A percentile compares a stretch with the other conserved stretches of the same genome.
phyloP scores from a whole-genome alignment of 345 rosid genomes.

The Acer saccharum region DNA sequence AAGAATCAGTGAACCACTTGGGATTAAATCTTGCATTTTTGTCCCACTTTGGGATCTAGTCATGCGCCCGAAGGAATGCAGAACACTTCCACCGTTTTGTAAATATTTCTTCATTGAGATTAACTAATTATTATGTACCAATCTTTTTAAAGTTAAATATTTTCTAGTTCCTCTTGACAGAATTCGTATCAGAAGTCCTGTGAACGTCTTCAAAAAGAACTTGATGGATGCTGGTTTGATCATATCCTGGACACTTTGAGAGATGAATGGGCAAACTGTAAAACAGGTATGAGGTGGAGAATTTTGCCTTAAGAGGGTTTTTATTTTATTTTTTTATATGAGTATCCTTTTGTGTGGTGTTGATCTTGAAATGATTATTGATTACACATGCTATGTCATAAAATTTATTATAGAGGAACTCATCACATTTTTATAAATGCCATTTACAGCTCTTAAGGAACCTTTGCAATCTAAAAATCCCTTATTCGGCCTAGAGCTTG shows the following conservation, averaged over 20 bases:
- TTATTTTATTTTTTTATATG: neutral
- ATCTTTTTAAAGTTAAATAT: constrained; percentile 62
- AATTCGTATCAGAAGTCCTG: constrained; percentile 46
- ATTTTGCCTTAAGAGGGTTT: neutral
- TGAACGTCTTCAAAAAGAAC: constrained; percentile 47
- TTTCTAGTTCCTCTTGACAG: constrained; percentile 66
- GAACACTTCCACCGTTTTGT: neutral
- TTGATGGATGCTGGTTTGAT: constrained; percentile 70
- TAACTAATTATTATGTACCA: constrained; percentile 7
- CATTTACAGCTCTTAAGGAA: constrained; percentile 52
- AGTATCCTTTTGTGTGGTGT: neutral
- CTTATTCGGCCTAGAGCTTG: constrained; percentile 48
- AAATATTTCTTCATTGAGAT: constrained; percentile 2
- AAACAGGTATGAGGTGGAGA: constrained; percentile 35
- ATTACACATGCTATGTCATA: neutral
- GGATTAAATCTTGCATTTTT: neutral
- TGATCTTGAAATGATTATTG: constrained; percentile 3
- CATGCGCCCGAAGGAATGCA: neutral
- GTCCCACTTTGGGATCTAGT: neutral
- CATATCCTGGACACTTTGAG: constrained; percentile 43
- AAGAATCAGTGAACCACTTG: neutral
- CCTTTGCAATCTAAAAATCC: constrained; percentile 47
- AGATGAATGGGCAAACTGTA: constrained; percentile 54
- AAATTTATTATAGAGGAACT: neutral
- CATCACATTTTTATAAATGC: constrained; percentile 16